Percentiles rank a stretch among this genome's conserved stretches.
Evolutionary conservation across 1,284 basidiomycete species (phyloP).

Genomic region (Tranzscheliella williamsii): DNA sequence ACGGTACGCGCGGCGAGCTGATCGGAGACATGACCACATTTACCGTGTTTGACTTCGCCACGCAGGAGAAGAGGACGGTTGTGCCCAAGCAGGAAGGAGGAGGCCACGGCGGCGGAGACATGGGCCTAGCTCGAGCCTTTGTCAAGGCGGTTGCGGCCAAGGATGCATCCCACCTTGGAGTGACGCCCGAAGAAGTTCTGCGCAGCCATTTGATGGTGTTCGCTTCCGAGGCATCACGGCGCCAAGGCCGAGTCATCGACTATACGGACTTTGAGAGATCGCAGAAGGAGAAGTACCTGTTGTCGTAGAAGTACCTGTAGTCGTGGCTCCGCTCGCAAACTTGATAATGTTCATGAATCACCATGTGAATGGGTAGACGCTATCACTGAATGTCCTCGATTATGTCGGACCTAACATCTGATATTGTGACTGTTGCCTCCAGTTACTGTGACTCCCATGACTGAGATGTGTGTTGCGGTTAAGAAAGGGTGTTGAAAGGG

Average conservation of each 20-base stretch:
- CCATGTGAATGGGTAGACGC: no score
- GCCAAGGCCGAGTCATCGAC: constrained; percentile 16
- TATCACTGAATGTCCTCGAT: no score
- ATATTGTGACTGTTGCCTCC: no score
- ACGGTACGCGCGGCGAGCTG: constrained; percentile 26
- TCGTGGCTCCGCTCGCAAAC: no score
- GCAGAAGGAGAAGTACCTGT: constrained; percentile 15
- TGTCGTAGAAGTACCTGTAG: no score
- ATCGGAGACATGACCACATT: constrained; percentile 24
- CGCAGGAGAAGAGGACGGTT: constrained; percentile 21
- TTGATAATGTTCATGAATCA: no score
- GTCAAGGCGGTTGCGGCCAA: constrained; percentile 29
- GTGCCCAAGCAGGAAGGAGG: constrained; percentile 18
- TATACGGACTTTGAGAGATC: constrained; percentile 13
- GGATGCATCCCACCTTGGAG: constrained; percentile 17
- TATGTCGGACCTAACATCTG: no score
- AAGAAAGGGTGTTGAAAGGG: no score
- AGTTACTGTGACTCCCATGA: no score
- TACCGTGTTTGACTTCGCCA: constrained; percentile 26
- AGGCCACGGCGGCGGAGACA: constrained; percentile 25
- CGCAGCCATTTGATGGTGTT: constrained; percentile 31
- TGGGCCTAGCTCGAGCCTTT: constrained; percentile 25
- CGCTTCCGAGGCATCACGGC: constrained; percentile 13
- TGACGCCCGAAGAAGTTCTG: constrained; percentile 22
- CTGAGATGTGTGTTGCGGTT: no score